phyloP scores from a whole-genome alignment of 2,329 filamentous ascomycete species.

The Botrytis galanthina region DNA sequence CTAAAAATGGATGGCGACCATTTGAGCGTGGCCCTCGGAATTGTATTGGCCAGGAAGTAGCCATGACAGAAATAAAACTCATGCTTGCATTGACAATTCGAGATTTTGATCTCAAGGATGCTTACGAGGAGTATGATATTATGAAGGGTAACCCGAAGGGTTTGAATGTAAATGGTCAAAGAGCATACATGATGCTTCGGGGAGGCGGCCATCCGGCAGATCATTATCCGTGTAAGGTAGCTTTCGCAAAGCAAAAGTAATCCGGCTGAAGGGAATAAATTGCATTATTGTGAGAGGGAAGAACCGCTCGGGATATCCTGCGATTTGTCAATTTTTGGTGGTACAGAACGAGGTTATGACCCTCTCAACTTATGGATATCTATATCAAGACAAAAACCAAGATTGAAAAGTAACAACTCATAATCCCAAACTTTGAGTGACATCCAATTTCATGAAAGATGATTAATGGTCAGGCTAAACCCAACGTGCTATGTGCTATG shows the following conservation, averaged over 20 bases:
- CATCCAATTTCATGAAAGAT: not conserved
- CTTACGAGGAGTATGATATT: slow-evolving; percentile 2
- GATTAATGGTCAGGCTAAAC: not conserved
- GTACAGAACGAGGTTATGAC: not conserved
- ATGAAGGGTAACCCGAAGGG: not conserved
- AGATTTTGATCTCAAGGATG: slow-evolving; percentile 16
- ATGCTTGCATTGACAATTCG: slow-evolving; percentile 44
- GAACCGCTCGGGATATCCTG: too few relatives aligned
- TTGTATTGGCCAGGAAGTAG: slow-evolving; percentile 57
- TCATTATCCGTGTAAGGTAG: slow-evolving; percentile 6
- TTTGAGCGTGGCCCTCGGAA: slow-evolving; percentile 55
- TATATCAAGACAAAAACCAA: not conserved
- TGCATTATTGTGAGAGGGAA: too few relatives aligned
- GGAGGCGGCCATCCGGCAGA: not conserved
- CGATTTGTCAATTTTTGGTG: not conserved
- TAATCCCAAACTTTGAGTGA: not conserved
- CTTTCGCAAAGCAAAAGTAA: not conserved
- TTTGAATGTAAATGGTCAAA: slow-evolving; percentile 1
- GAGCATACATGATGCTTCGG: slow-evolving; percentile 11
- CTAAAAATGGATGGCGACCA: slow-evolving; percentile 49
- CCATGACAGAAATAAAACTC: slow-evolving; percentile 48
- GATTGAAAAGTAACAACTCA: not conserved
- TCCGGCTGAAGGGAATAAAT: too few relatives aligned
- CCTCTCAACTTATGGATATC: not conserved
- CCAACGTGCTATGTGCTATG: not conserved